These are phyloP conservation scores for Phanerochaete carnosa DNA, from an alignment of 768 basidiomycete genomes.

Conservation along the genomic window DNA sequence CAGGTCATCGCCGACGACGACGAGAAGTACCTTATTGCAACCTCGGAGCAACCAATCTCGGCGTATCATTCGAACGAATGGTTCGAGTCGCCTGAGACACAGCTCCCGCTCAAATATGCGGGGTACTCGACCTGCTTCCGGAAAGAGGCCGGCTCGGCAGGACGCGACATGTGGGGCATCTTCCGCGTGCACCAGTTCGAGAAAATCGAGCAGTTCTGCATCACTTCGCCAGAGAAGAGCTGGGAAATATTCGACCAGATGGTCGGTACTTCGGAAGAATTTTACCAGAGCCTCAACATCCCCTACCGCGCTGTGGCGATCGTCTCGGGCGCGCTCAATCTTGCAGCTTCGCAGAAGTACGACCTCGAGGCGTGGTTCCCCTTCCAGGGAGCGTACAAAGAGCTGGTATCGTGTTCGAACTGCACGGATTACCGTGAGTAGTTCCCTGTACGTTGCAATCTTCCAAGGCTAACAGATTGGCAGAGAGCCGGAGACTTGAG, in stretches of 20 bases:
- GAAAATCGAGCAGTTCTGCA: constrained; percentile 96
- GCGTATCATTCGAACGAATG: constrained; percentile 95
- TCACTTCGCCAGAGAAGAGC: constrained; percentile 92
- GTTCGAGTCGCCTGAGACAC: constrained; percentile 90
- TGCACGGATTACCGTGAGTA: constrained; percentile 98
- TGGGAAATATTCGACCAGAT: constrained; percentile 93
- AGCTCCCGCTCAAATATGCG: constrained; percentile 89
- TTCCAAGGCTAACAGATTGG: neutral
- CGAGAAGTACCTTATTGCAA: constrained; percentile 98
- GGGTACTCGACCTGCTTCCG: constrained; percentile 97
- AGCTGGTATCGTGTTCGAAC: constrained; percentile 96
- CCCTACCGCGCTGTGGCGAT: constrained; percentile 93
- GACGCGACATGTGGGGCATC: constrained; percentile 99
- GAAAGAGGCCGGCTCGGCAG: constrained; percentile 96
- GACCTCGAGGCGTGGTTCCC: constrained; percentile 99
- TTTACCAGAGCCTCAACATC: constrained; percentile 92
- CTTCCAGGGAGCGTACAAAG: constrained; percentile 94
- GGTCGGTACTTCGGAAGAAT: constrained; percentile 86
- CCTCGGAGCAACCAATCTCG: constrained; percentile 98
- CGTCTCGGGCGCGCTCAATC: constrained; percentile 94
- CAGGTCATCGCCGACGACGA: constrained; percentile 80
- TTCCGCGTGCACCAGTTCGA: constrained; percentile 99
- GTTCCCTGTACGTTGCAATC: neutral
- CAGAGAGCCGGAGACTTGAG: constrained; percentile 92
- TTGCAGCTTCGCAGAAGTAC: constrained; percentile 96